A percentile compares a stretch with the other conserved stretches of the same genome.
Evolutionary conservation across 139 green algal species (phyloP).

Genomic region (Chlorella vulgaris): DNA sequence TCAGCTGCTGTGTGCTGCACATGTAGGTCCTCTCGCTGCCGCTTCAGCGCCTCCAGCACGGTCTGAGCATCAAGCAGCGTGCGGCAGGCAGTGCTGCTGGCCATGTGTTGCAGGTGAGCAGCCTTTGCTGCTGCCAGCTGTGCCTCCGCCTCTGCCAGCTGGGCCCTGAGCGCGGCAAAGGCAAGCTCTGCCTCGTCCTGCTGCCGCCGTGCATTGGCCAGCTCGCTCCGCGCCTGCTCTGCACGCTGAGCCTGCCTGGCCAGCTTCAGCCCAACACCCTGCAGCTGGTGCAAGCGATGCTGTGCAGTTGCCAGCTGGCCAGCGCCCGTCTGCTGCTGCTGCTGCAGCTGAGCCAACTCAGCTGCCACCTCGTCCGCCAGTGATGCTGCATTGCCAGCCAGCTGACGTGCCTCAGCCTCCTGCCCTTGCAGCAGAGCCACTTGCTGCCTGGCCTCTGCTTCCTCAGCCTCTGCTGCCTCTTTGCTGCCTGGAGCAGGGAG

Average conservation of each 20-base stretch:
- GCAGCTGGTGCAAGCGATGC: constrained; percentile 22
- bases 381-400: neutral
- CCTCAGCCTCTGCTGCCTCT: neutral
- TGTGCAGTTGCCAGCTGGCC: neutral
- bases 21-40: neutral
- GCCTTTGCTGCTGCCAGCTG: neutral
- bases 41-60: constrained; percentile 8
- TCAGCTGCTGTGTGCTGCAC: neutral
- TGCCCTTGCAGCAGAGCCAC: neutral
- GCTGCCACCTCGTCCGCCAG: neutral
- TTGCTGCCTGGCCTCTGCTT: neutral
- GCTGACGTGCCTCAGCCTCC: neutral
- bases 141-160: neutral
- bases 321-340: neutral
- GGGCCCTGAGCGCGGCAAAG: neutral
- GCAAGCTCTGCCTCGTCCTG: neutral
- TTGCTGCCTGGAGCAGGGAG: neutral
- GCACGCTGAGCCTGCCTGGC: neutral
- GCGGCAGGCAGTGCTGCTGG: neutral
- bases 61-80: constrained; percentile 16
- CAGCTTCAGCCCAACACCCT: neutral
- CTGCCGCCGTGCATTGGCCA: neutral
- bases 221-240: neutral
- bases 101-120: neutral
- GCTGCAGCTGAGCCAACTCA: constrained; percentile 12